Evolutionary conservation across 2,329 filamentous ascomycete species (phyloP).

Genomic region (Chaetomiaceae sp.): DNA sequence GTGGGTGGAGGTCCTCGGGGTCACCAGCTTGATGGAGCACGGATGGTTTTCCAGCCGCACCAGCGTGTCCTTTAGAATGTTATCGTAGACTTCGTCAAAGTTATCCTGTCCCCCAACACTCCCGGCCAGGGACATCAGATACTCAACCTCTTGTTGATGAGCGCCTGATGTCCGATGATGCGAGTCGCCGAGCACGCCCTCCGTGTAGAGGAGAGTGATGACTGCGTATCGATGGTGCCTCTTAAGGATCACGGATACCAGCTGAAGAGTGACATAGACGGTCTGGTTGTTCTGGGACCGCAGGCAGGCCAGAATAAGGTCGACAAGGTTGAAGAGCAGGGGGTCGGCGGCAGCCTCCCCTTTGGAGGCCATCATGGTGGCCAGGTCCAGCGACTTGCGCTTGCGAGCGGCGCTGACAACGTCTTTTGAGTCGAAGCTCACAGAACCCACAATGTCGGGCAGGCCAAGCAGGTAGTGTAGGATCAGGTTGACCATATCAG

Average conservation of each 20-base stretch:
- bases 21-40: conserved; percentile 66
- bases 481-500: conserved; percentile 90
- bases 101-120: conserved; percentile 64
- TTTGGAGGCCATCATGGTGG: conserved; percentile 72
- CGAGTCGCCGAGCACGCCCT: conserved; percentile 50
- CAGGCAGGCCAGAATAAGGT: conserved; percentile 81
- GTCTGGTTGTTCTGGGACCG: conserved; percentile 83
- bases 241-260: conserved; percentile 80
- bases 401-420: conserved; percentile 67
- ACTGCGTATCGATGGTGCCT: conserved; percentile 85
- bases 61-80: conserved; percentile 66
- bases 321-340: conserved; percentile 85
- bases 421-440: conserved; percentile 40
- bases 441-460: conserved; percentile 50
- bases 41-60: conserved; percentile 66
- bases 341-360: conserved; percentile 72
- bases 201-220: conserved; percentile 67
- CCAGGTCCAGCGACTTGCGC: conserved; percentile 82
- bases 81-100: conserved; percentile 69
- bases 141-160: conserved; percentile 70
- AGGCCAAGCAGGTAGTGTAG: conserved; percentile 87
- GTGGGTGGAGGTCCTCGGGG: conserved; percentile 53
- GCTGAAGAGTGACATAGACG: conserved; percentile 79
- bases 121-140: conserved; percentile 64
- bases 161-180: conserved; percentile 65